Evolutionary conservation across 306 rosid genomes (phyloP), one percentile per base, ranked within the genome.

Genomic region (Cucumis cinereus): DNA sequence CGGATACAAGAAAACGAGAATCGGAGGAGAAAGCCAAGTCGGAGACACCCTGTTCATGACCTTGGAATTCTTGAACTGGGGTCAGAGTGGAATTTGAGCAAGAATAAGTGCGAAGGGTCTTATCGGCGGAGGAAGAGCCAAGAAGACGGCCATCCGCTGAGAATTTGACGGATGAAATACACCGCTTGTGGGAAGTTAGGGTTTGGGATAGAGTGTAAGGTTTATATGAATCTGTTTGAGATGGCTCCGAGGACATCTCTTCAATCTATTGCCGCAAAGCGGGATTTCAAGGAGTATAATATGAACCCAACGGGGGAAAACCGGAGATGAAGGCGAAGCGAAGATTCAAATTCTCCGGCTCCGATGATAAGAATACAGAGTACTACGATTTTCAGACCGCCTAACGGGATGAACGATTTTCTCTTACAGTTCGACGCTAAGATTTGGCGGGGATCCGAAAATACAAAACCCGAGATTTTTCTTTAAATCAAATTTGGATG

Each of bases 121-220:
- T 94, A 86, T 94, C 99, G 76, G 97, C 97, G 55, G 99, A 92
- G 77, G 95, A 85, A 16, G 98, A 90, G 26, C 95, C 98, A 1
- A 94, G 96, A 30, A 91, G 92, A 5, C 93, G 90, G 40, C 99
- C 99, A 83, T 86, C 85, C 14, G 96, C 83, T 20, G 99, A 94
- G 84, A 92, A 94, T 78, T 90, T 92, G 64, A 94, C 92, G 85
- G 95, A 86, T 62, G 97, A 90, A 81, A 94, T 76, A 33, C 95
- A 93, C 6, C 60, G 76, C 24, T 72, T 72, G 45, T 72, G 59
- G 60, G 60, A 59, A n/a, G 76, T 72, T 72, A 72, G 60, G 76
- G 76, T 72, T 50, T 72, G 60, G 60, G 76, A 72, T 2, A 72
- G 76, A 16, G 76, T 72, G 59, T 47, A 72, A 24, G 76, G 60